Evolutionary conservation across 345 rosid species (phyloP).

Genomic region (Ceriops decandra): DNA sequence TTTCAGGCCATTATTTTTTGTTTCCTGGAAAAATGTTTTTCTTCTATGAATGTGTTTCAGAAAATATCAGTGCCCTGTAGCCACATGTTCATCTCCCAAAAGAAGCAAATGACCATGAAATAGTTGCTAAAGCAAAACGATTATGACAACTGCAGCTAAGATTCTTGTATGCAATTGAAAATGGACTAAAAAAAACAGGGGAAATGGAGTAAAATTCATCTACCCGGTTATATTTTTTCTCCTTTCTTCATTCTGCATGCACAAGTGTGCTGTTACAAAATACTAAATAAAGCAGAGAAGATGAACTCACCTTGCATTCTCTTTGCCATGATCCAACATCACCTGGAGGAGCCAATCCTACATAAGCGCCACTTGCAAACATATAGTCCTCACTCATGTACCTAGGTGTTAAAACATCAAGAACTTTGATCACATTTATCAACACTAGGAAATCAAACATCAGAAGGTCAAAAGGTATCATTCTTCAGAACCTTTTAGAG

Average conservation of each 20-base stretch:
- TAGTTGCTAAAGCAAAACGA: background rate
- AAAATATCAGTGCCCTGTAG: too few species aligned
- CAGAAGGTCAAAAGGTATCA: background rate
- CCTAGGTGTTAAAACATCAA: slow-evolving; percentile 33
- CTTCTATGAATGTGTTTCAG: background rate
- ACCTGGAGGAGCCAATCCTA: slow-evolving; percentile 78
- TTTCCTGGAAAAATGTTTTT: background rate
- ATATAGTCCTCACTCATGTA: slow-evolving; percentile 38
- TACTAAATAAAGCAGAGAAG: background rate
- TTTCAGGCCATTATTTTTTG: background rate
- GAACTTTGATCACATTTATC: background rate
- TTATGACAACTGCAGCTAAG: background rate
- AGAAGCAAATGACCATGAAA: background rate
- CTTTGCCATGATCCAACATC: slow-evolving; percentile 83
- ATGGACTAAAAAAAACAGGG: background rate
- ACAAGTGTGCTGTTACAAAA: background rate
- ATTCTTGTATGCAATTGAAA: too few species aligned
- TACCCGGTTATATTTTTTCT: background rate
- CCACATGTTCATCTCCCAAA: too few species aligned
- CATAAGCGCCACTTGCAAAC: slow-evolving; percentile 56
- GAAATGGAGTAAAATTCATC: background rate
- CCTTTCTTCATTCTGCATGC: too few species aligned
- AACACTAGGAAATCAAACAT: background rate
- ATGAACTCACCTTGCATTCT: slow-evolving; percentile 63
- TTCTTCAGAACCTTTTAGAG: background rate